phyloP scores from a whole-genome alignment of 208 protist species.

The Angomonas deanei region DNA sequence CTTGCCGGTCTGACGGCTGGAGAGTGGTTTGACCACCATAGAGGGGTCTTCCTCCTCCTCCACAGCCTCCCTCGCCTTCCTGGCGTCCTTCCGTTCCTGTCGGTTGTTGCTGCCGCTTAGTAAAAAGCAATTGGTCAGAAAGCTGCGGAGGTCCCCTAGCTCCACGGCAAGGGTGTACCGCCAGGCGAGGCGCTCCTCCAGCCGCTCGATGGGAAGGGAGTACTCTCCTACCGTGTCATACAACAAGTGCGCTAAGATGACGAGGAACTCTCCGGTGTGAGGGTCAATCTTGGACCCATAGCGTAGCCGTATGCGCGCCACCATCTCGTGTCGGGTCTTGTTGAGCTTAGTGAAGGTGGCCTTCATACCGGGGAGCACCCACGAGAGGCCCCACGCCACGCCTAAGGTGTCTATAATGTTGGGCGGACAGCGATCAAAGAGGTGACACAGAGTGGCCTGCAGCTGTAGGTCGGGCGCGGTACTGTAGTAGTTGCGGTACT shows the following conservation, averaged over 20 bases:
- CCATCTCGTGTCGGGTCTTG: constrained; percentile 24
- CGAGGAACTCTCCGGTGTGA: constrained; percentile 37
- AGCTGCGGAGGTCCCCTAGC: constrained; percentile 42
- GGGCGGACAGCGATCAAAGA: constrained; percentile 30
- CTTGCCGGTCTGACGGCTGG: constrained; percentile 12
- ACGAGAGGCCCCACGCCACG: constrained; percentile 55
- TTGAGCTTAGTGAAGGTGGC: constrained; percentile 11
- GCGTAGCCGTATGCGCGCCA: constrained; percentile 54
- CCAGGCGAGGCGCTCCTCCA: constrained; percentile 63
- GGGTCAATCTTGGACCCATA: constrained; percentile 48
- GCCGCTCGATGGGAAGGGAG: constrained; percentile 51
- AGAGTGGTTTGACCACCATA: constrained; percentile 7
- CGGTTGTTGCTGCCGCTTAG: constrained; percentile 20
- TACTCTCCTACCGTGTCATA: constrained; percentile 76
- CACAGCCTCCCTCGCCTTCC: background rate
- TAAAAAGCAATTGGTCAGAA: constrained; percentile 58
- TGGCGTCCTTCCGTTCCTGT: constrained; percentile 12
- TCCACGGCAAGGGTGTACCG: constrained; percentile 50
- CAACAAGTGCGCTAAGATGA: constrained; percentile 64
- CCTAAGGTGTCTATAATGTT: constrained; percentile 52
- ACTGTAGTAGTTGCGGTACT: constrained; percentile 62
- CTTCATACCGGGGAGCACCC: constrained; percentile 29
- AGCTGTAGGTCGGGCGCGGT: constrained; percentile 67
- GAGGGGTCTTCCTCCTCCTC: background rate
- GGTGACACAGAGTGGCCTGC: constrained; percentile 69